Conservation (phyloP, 2,329 filamentous ascomycete species). For the Fragosphaeria purpurea region DNA sequence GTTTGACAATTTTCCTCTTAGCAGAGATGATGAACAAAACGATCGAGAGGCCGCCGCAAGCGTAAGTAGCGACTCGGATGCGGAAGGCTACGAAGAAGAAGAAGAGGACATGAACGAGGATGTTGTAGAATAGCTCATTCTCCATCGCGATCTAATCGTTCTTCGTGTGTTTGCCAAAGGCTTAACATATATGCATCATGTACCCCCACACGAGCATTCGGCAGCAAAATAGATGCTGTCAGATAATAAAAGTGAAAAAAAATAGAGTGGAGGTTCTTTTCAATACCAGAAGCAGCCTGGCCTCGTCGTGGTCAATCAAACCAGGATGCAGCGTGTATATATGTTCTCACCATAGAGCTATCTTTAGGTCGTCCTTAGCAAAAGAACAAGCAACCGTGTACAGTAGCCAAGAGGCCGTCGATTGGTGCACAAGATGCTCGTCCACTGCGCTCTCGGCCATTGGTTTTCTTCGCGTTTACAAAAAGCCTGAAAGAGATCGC, state of each 20-base stretch:
- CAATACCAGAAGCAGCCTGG: too few species aligned
- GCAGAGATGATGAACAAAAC: background rate
- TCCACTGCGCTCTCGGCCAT: slow-evolving; percentile 15
- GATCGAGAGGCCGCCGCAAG: background rate
- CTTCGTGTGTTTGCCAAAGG: background rate
- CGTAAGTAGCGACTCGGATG: slow-evolving; percentile 12
- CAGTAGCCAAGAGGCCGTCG: slow-evolving; percentile 30
- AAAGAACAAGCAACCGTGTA: too few species aligned
- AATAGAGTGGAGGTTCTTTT: too few species aligned
- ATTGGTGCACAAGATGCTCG: slow-evolving; percentile 25
- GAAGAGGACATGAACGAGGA: slow-evolving; percentile 20
- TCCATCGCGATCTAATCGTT: background rate
- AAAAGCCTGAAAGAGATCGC: slow-evolving; percentile 24
- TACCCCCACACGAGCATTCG: too few species aligned
- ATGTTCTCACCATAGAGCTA: too few species aligned
- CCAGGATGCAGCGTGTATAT: too few species aligned
- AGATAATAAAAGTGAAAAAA: too few species aligned
- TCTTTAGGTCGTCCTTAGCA: too few species aligned
- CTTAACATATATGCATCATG: too few species aligned
- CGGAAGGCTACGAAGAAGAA: slow-evolving; percentile 22
- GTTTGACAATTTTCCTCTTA: background rate
- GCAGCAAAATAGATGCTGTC: too few species aligned
- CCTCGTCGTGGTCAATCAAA: too few species aligned
- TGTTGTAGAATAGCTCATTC: background rate
- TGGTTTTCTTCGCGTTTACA: slow-evolving; percentile 14